Percentiles rank a stretch among this genome's conserved stretches.
Conservation (phyloP, 768 basidiomycete genomes). For the Leccinum boreale region DNA sequence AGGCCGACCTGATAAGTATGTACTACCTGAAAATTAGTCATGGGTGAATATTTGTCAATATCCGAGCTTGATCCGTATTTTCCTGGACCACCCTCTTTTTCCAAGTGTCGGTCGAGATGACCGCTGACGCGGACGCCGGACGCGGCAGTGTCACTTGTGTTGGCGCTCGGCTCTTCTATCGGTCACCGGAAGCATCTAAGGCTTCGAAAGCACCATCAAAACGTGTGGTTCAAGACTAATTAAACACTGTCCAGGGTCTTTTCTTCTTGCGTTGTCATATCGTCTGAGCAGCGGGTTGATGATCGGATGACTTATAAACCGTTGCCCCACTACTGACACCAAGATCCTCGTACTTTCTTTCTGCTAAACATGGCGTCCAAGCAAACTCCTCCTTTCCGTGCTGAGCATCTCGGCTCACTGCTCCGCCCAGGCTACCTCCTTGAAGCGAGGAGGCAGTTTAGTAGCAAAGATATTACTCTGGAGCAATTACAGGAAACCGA, state of each 20-base stretch:
- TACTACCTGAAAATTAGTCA: too few relatives aligned
- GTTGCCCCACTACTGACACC: background rate
- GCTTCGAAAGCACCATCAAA: too few relatives aligned
- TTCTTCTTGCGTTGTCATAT: background rate
- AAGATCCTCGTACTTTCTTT: background rate
- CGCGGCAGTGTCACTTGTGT: background rate
- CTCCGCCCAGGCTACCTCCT: constrained; percentile 41
- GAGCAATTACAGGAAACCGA: constrained; percentile 38
- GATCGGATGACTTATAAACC: background rate
- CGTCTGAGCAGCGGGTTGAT: background rate
- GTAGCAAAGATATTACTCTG: constrained; percentile 30
- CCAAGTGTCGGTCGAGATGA: too few relatives aligned
- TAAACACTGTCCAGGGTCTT: background rate
- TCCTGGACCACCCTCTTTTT: too few relatives aligned
- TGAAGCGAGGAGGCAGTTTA: constrained; percentile 34
- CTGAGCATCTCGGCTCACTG: constrained; percentile 46
- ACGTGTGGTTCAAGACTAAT: background rate
- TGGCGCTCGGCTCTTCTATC: background rate
- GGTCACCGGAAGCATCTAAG: too few relatives aligned
- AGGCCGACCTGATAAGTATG: too few relatives aligned
- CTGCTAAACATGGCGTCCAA: constrained; percentile 15
- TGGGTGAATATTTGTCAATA: too few relatives aligned
- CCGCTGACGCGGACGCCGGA: background rate
- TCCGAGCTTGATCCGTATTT: too few relatives aligned
- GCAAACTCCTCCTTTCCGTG: constrained; percentile 40